Evolutionary conservation across 495 filamentous ascomycete species (phyloP).

Genomic region (Penicillium fimorum): DNA sequence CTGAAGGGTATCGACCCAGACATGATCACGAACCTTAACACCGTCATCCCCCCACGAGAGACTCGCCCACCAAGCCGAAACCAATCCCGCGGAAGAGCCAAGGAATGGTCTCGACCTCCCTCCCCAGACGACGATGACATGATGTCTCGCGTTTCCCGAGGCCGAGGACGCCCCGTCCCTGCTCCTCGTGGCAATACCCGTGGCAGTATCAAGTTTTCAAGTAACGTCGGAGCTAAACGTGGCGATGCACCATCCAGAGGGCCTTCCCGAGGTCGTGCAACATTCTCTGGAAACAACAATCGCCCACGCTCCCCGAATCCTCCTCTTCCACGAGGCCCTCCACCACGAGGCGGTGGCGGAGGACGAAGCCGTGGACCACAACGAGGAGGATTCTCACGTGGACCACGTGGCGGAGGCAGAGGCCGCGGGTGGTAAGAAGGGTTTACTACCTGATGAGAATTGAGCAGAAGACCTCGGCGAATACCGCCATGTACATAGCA

Average conservation of each 20-base stretch:
- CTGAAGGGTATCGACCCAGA: slow-evolving; percentile 35
- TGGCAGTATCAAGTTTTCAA: slow-evolving; percentile 4
- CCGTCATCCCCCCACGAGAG: slow-evolving; percentile 14
- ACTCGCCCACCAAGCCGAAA: background rate
- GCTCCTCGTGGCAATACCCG: slow-evolving; percentile 2
- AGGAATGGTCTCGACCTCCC: slow-evolving; percentile 16
- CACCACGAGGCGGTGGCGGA: background rate
- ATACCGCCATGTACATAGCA: slow-evolving; percentile 1
- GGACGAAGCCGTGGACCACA: slow-evolving; percentile 6
- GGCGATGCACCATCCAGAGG: background rate
- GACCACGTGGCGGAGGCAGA: slow-evolving; percentile 6
- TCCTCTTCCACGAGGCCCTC: background rate
- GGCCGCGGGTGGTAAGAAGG: slow-evolving; percentile 2
- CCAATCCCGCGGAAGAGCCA: background rate
- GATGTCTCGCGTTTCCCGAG: slow-evolving; percentile 16
- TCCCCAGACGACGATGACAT: slow-evolving; percentile 33
- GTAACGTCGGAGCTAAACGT: background rate
- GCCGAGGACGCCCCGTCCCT: slow-evolving; percentile 7
- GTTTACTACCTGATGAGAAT: background rate
- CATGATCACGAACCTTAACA: slow-evolving; percentile 39
- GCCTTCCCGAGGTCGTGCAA: background rate
- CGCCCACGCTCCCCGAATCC: background rate
- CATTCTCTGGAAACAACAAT: slow-evolving; percentile 3
- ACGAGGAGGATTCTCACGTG: slow-evolving; percentile 6
- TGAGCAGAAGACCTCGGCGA: background rate